Evolutionary conservation across 2,329 filamentous ascomycete genomes (phyloP), one percentile per base, ranked within the genome.

Genomic region (Kalaharituber pfeilii): DNA sequence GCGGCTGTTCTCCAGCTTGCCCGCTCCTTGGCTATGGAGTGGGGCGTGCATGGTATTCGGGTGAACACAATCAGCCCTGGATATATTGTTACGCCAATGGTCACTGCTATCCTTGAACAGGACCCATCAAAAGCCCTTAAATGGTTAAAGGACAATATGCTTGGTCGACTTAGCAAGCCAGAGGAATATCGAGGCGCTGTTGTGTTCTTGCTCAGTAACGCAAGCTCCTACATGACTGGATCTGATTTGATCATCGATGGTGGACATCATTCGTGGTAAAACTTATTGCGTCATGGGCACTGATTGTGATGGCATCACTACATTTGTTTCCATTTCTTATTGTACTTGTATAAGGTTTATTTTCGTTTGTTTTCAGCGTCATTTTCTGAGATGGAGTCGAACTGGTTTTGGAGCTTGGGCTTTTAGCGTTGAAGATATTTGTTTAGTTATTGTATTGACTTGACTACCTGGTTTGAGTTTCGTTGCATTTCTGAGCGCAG

Each of bases 111-210:
- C 28, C 91, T 94, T 64, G 74, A 80, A 60, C 74, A 82, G 59
- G 84, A 78, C 60, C 86, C 86, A 0, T 83, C 87, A 63, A 73
- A 77, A 52, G 70, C 71, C 57, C 68, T 67, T 25, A 75, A 80
- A 57, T 94, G 87, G 87, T 78, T 84, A 15, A 81, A 75, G 62
- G 81, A 89, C 69, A 94, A 93, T 69, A 91, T 94, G 86, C 73
- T 94, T 52, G 79, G 76, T 26, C 75, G 79, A 29, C 71, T 86
- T 56, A 83, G 80, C 64, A 69, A 69, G 22, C 81, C 82, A 0
- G 72, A 79, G 50, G 82, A 87, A 66, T 85, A 83, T 67, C 22
- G 47, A 27, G 82, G 81, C 55, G 75, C 86, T 42, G 83, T 80
- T 59, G 79, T 87, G 61, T 86, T 83, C 74, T 74, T 87, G 24